Percentiles rank a stretch among this genome's conserved stretches.
phyloP scores from a whole-genome alignment of 2,329 filamentous ascomycete genomes.

The Pseudogymnoascus sp. region DNA sequence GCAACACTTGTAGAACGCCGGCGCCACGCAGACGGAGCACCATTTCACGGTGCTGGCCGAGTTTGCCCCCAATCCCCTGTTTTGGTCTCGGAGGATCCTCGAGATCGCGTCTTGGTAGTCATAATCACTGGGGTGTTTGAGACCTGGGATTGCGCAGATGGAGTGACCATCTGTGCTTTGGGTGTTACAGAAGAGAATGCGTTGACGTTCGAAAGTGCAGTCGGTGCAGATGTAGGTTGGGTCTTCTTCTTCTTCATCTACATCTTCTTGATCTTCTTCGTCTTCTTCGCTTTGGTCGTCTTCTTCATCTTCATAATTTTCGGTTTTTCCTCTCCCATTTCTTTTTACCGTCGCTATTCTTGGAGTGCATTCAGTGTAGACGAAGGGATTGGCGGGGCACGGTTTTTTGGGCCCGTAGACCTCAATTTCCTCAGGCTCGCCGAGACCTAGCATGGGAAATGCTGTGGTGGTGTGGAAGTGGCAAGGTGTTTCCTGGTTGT shows the following conservation, averaged over 20 bases:
- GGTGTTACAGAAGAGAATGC: slow-evolving; percentile 16
- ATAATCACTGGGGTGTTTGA: slow-evolving; percentile 12
- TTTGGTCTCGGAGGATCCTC: background rate
- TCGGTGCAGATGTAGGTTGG: slow-evolving; percentile 20
- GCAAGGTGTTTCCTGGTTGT: slow-evolving; percentile 13
- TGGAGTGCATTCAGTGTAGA: background rate
- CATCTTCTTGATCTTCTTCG: background rate
- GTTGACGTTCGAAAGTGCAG: slow-evolving; percentile 18
- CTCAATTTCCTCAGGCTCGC: background rate
- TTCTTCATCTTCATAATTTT: background rate
- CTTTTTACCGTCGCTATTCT: background rate
- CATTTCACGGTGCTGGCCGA: slow-evolving; percentile 16
- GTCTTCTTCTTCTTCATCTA: slow-evolving; percentile 4
- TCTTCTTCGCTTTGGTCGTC: background rate
- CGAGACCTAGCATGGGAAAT: slow-evolving; percentile 21
- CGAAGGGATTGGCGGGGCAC: background rate
- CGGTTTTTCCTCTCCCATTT: background rate
- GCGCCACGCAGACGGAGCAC: slow-evolving; percentile 21
- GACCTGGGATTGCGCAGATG: slow-evolving; percentile 9
- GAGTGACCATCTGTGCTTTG: slow-evolving; percentile 8
- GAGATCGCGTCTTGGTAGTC: slow-evolving; percentile 8
- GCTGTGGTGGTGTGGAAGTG: slow-evolving; percentile 19
- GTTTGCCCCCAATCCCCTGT: background rate
- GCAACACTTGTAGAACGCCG: slow-evolving; percentile 15
- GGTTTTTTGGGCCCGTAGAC: background rate